These are phyloP conservation scores for Phytophthora multivora DNA, from an alignment of 352 stramenopile species.

Conservation along the genomic window DNA sequence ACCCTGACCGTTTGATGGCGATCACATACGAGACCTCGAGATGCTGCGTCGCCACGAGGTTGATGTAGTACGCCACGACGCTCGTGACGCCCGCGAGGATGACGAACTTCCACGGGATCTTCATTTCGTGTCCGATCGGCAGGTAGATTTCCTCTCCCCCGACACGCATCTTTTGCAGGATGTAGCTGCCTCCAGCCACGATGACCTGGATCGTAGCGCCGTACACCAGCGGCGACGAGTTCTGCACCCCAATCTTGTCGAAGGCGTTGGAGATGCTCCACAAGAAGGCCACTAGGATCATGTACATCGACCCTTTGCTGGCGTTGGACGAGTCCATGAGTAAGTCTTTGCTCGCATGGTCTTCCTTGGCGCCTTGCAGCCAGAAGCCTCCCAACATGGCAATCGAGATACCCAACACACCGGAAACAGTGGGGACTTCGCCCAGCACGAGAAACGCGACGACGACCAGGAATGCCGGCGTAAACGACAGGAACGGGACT, in stretches of 20 bases:
- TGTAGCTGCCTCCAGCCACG: slow-evolving; percentile 61
- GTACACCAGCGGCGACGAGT: slow-evolving; percentile 75
- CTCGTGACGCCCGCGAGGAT: slow-evolving; percentile 69
- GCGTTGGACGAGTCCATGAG: slow-evolving; percentile 56
- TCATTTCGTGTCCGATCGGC: slow-evolving; percentile 55
- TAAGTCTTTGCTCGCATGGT: slow-evolving; percentile 48
- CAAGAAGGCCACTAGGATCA: slow-evolving; percentile 80
- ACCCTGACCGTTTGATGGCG: slow-evolving; percentile 83
- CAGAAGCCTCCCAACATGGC: slow-evolving; percentile 77
- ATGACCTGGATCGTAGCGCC: slow-evolving; percentile 77
- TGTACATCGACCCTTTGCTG: slow-evolving; percentile 82
- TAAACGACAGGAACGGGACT: slow-evolving; percentile 83
- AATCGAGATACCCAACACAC: slow-evolving; percentile 69
- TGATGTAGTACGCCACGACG: slow-evolving; percentile 86
- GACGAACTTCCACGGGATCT: slow-evolving; percentile 78
- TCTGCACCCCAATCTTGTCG: slow-evolving; percentile 85
- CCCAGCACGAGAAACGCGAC: slow-evolving; percentile 78
- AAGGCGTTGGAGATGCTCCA: slow-evolving; percentile 87
- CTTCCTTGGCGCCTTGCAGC: slow-evolving; percentile 65
- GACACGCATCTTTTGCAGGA: slow-evolving; percentile 63
- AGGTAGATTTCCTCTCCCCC: slow-evolving; percentile 64
- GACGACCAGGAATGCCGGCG: slow-evolving; percentile 73
- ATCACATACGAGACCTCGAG: slow-evolving; percentile 87
- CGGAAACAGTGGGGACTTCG: slow-evolving; percentile 69
- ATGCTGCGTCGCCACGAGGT: slow-evolving; percentile 76